Conservation (phyloP, 2,329 filamentous ascomycete species). For the Pyrenochaeta sp. region DNA sequence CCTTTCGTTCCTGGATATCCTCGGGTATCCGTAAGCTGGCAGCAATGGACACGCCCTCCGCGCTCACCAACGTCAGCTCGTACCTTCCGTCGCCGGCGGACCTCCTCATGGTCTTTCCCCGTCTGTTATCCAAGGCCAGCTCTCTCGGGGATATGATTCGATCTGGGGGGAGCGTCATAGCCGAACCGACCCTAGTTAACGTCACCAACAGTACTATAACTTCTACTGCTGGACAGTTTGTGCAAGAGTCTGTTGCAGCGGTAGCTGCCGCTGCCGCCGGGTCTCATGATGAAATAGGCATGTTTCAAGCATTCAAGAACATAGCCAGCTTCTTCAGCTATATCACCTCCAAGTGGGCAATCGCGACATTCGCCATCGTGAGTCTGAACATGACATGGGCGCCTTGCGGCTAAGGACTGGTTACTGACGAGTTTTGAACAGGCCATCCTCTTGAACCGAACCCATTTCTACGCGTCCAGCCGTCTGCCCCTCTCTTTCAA, state of each 20-base stretch:
- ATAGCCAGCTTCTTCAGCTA: constrained; percentile 90
- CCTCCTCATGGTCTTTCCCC: constrained; percentile 72
- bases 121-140: constrained; percentile 73
- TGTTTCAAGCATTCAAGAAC: constrained; percentile 67
- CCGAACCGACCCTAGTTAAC: constrained; percentile 64
- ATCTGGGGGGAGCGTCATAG: constrained; percentile 67
- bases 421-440: constrained; percentile 38
- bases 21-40: constrained; percentile 16
- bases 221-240: constrained; percentile 48
- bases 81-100: constrained; percentile 70
- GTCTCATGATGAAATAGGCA: constrained; percentile 48
- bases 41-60: constrained; percentile 35
- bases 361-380: constrained; percentile 83
- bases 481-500: constrained; percentile 78
- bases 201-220: constrained; percentile 51
- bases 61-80: constrained; percentile 46
- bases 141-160: constrained; percentile 66
- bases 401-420: not conserved
- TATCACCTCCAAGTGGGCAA: constrained; percentile 72
- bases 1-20: constrained; percentile 5
- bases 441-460: constrained; percentile 88
- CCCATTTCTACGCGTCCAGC: constrained; percentile 91
- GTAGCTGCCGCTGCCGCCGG: constrained; percentile 44
- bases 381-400: constrained; percentile 28
- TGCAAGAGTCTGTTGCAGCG: constrained; percentile 56